phyloP scores from a whole-genome alignment of 1,284 basidiomycete genomes.

The Singerocomus inundabilis region DNA sequence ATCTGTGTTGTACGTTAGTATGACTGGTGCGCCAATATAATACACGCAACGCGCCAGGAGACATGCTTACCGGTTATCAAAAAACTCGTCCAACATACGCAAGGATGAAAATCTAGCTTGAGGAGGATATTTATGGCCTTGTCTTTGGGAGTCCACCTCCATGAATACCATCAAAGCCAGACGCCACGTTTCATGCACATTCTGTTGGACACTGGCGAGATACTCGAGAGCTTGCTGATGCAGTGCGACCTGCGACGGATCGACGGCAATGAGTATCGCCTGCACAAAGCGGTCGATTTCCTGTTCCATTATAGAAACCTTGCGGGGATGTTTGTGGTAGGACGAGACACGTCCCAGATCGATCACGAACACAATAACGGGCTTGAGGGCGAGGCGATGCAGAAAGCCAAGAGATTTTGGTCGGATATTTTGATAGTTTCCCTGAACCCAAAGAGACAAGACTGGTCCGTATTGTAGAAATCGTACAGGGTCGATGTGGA shows the following conservation, averaged over 20 bases:
- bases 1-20: conserved; percentile 42
- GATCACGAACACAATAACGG: conserved; percentile 13
- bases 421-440: conserved; percentile 1
- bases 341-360: conserved; percentile 17
- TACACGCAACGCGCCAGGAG: background rate
- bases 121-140: conserved; percentile 58
- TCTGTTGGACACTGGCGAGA: conserved; percentile 74
- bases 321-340: conserved; percentile 7
- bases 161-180: conserved; percentile 74
- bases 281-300: conserved; percentile 76
- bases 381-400: background rate
- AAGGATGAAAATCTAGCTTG: conserved; percentile 85
- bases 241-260: conserved; percentile 65
- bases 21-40: background rate
- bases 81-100: conserved; percentile 81
- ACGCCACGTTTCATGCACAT: conserved; percentile 74
- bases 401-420: background rate
- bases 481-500: conserved; percentile 7
- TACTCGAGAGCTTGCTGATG: conserved; percentile 83
- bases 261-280: conserved; percentile 81
- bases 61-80: conserved; percentile 74
- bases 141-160: conserved; percentile 54
- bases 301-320: conserved; percentile 53
- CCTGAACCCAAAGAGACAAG: background rate
- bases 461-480: conserved; percentile 1